Evolutionary conservation across 2,329 filamentous ascomycete genomes (phyloP).

Genomic region (Metarhizium album): DNA sequence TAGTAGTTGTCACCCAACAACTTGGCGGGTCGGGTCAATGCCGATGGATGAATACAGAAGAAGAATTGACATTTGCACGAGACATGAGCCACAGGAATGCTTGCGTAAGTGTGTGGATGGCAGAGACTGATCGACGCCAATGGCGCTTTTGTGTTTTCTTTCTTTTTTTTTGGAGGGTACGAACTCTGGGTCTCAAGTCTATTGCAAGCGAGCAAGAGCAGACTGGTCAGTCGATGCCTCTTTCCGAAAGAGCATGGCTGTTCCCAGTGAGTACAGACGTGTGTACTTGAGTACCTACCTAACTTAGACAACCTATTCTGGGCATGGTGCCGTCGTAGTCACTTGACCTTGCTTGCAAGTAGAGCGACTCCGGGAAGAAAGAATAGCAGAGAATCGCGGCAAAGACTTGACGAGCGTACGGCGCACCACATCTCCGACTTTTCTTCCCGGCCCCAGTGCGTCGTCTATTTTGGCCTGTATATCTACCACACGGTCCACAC

Average conservation of each 20-base stretch:
- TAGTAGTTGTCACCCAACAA: background rate
- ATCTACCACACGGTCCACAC: too few relatives aligned
- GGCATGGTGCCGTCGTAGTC: too few relatives aligned
- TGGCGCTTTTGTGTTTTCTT: background rate
- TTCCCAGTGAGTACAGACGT: background rate
- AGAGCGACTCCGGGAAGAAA: too few relatives aligned
- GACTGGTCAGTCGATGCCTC: background rate
- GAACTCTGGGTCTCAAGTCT: background rate
- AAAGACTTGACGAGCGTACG: too few relatives aligned
- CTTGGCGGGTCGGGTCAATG: background rate
- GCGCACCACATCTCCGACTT: too few relatives aligned
- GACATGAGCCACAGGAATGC: background rate
- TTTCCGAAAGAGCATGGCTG: background rate
- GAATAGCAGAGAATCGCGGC: too few relatives aligned
- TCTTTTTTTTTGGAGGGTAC: too few relatives aligned
- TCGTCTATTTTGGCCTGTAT: too few relatives aligned
- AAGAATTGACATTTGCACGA: background rate
- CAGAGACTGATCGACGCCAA: background rate
- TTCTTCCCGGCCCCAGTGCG: too few relatives aligned
- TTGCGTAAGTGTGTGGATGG: background rate
- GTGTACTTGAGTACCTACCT: too few relatives aligned
- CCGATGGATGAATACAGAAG: background rate
- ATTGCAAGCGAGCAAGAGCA: background rate
- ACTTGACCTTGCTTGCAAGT: too few relatives aligned
- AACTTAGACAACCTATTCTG: too few relatives aligned